Evolutionary conservation across 331 rosid species (phyloP), one percentile per base, ranked within the genome.

Genomic region (Rhamnella rubrinervis): DNA sequence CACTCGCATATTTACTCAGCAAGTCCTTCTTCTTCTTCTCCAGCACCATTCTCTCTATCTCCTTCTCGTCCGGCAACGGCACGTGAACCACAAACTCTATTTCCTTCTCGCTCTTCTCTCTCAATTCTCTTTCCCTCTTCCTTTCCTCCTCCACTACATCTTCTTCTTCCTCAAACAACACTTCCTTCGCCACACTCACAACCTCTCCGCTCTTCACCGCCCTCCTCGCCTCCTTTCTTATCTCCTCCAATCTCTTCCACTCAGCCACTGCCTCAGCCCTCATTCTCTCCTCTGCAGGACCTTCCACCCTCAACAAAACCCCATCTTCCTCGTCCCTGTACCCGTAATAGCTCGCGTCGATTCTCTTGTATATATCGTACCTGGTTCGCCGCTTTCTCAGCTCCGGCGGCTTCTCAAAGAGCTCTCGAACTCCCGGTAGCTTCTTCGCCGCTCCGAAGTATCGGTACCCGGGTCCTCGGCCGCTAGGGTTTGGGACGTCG

Each of bases 291-390:
- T 88, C 96, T 0, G 93, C 91, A 0, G 88, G 89, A 4, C 72
- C 91, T 77, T 93, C 97, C 1, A 91, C 79, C 26, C 72, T 80
- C 78, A 68, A 89, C 68, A 93, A 71, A 38, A 93, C 84, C 38
- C 97, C 98, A 55, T 91, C 98, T 78, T 93, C 98, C 0, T 93
- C 98, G 4, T 93, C 98, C 67, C 97, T 80, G 35, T 91, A 91
- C 14, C 98, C 98, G 28, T 93, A 91, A 31, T 93, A 93, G 70
- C 91, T 85, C 0, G 97, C 96, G 17, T 85, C 95, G 2, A 93
- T 93, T 62, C 96, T 67, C 72, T 87, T 93, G n/a, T 90, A 93
- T 4, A 93, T 93, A 55, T 93, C 97, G 25, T 88, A 91, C 7
- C 98, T 76, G 0, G 98, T 91, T 18, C 96, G 70, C 8, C 97